Percentiles rank a stretch among this genome's conserved stretches.
Conservation (phyloP, 2,329 filamentous ascomycete genomes). For the Fusarium gaditjirri region DNA sequence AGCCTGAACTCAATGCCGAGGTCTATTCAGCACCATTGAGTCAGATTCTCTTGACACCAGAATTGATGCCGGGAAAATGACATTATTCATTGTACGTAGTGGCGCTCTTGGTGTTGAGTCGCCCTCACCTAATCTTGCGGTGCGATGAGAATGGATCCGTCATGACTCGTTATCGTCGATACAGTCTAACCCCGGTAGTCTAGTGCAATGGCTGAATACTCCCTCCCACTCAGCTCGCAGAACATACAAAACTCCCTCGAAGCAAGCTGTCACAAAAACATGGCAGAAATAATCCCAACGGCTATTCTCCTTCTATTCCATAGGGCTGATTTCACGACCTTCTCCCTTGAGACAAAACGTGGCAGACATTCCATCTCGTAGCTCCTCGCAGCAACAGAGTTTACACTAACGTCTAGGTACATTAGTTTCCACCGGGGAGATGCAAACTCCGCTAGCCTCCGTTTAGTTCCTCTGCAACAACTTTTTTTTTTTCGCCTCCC, state of each 20-base stretch:
- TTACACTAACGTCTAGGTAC: neutral
- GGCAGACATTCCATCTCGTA: neutral
- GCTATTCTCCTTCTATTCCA: rapidly evolving
- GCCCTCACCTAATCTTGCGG: neutral
- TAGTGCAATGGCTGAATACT: neutral
- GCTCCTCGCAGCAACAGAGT: neutral
- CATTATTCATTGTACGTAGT: neutral
- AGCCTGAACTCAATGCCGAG: neutral
- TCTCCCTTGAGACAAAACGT: neutral
- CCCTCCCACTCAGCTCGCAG: neutral
- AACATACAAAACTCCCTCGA: neutral
- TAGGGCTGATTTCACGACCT: neutral
- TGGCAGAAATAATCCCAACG: rapidly evolving
- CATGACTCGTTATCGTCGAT: neutral
- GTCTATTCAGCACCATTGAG: neutral
- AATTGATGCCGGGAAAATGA: neutral
- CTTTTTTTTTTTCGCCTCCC: neutral
- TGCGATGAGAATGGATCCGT: neutral
- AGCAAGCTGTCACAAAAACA: neutral
- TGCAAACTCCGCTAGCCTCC: neutral
- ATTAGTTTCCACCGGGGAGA: neutral
- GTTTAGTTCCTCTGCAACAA: neutral
- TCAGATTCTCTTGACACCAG: neutral
- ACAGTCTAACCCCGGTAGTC: neutral
- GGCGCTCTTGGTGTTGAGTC: neutral